These are phyloP conservation scores for Podospora anserina DNA, from an alignment of 495 filamentous ascomycete species.

Conservation along the genomic window DNA sequence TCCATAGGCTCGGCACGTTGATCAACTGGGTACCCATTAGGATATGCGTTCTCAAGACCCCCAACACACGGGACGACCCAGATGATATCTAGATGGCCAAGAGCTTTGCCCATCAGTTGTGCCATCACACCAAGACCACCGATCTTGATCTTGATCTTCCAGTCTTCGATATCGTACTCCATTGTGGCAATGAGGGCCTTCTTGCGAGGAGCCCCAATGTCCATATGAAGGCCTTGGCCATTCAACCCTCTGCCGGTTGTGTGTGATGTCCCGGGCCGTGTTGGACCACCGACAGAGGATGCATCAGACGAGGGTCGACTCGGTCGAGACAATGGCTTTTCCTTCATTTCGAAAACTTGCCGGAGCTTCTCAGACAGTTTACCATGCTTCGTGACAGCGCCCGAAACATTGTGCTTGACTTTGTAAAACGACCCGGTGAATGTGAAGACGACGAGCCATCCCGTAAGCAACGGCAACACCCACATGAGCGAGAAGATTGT, in stretches of 20 bases:
- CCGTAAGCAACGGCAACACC: conserved; percentile 49
- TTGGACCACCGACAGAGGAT: conserved; percentile 9
- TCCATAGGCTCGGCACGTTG: conserved; percentile 54
- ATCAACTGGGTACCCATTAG: conserved; percentile 52
- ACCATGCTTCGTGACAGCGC: conserved; percentile 48
- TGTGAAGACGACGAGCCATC: conserved; percentile 50
- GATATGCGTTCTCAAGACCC: conserved; percentile 47
- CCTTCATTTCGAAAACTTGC: conserved; percentile 21
- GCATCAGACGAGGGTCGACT: conserved; percentile 1
- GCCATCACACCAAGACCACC: conserved; percentile 69
- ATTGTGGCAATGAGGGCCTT: conserved; percentile 57
- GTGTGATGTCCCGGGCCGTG: conserved; percentile 10
- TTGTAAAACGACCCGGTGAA: conserved; percentile 65
- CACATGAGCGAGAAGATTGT: conserved; percentile 54
- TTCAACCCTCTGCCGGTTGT: neutral
- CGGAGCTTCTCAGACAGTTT: conserved; percentile 25
- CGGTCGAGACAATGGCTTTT: conserved; percentile 7
- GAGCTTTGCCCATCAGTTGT: conserved; percentile 68
- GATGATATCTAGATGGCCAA: conserved; percentile 65
- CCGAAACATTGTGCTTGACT: conserved; percentile 35
- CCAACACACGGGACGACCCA: conserved; percentile 76
- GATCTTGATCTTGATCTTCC: conserved; percentile 70
- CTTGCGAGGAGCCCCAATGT: conserved; percentile 21
- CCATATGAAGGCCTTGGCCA: conserved; percentile 16
- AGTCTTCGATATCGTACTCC: conserved; percentile 72